Base-by-base conservation (phyloP, 225 moss, liverwort and hornwort genomes). In the Neckera pumila region DNA sequence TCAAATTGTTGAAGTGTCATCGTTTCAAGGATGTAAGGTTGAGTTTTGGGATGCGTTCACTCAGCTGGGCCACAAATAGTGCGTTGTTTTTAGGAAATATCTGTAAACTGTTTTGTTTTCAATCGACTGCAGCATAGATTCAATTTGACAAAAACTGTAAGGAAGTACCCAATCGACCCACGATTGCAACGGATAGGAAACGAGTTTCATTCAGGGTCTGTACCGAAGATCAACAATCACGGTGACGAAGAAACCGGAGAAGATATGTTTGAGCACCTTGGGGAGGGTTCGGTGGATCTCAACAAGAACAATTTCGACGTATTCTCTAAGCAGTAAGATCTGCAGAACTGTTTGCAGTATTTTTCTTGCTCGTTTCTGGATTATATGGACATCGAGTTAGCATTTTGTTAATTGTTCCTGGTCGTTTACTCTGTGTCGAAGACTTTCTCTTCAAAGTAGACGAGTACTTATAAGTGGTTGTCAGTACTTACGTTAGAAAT, bases 81-180 rank as follows among this genome's bases (percentile, higher is more conserved):
- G 85, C 54, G 23, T 31, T 42, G 53, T 63, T 81, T 59, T 31
- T 43, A 49, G 73, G 70, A 73, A 94, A 89, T 83, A n/a, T 90
- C 60, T 89, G 34, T 87, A 66, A 87, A 82, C 53, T 82, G 72
- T 36, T 58, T 79, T 85, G 78, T 88, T 88, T 92, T 57, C 61
- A 80, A 75, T 86, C 74, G 89, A 79, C 79, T 94, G 91, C 96
- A 96, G 96, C 94, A 94, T 92, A 94, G 96, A 79, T 95, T 94
- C 88, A 96, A 96, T 85, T 89, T 96, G 84, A 96, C 96, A 67
- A 95, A 92, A 84, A 96, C 96, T 33, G 92, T 96, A n/a, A 93
- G 92, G 89, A 96, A 96, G 90, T 95, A 85, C 58, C 93, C 96
- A 40, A 94, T 96, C 86, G 94, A 96, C 87, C 91, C 94, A 49